A percentile compares a stretch with the other conserved stretches of the same genome.
Evolutionary conservation across 1,284 basidiomycete species (phyloP).

Genomic region (Malassezia vespertilionis): DNA sequence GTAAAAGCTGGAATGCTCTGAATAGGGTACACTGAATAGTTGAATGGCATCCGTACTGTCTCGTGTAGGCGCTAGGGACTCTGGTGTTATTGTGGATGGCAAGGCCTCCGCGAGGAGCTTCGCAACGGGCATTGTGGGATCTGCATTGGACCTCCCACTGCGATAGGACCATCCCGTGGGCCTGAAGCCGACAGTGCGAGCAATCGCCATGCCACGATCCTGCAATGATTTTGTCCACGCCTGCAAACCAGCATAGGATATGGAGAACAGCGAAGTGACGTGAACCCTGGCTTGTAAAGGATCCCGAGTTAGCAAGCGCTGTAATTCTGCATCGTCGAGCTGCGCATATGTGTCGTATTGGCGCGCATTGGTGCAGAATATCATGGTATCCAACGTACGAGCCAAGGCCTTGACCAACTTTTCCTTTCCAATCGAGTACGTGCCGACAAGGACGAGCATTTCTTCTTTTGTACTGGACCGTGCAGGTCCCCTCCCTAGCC

Average conservation of each 20-base stretch:
- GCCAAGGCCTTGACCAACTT: constrained; percentile 90
- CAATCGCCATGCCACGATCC: constrained; percentile 63
- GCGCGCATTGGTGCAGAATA: constrained; percentile 67
- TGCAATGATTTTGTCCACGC: constrained; percentile 57
- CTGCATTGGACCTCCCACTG: constrained; percentile 56
- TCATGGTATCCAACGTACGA: constrained; percentile 64
- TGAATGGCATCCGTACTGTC: constrained; percentile 62
- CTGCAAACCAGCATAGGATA: constrained; percentile 67
- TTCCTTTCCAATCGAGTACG: constrained; percentile 95
- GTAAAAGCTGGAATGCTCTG: constrained; percentile 64
- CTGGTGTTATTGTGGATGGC: constrained; percentile 58
- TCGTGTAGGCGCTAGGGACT: constrained; percentile 60
- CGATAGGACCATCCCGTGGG: constrained; percentile 89
- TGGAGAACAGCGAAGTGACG: constrained; percentile 66
- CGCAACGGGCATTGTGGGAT: constrained; percentile 14
- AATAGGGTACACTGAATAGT: constrained; percentile 78
- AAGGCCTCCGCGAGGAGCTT: constrained; percentile 57
- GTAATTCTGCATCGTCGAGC: constrained; percentile 56
- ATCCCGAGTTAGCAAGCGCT: constrained; percentile 65
- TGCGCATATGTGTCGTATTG: constrained; percentile 38
- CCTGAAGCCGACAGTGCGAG: constrained; percentile 67
- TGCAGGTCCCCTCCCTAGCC: background rate
- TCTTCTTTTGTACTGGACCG: background rate
- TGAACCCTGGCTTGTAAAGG: constrained; percentile 70
- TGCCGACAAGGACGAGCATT: constrained; percentile 73